Base-by-base conservation (phyloP, 768 basidiomycete species). In the Grammothele lineata region DNA sequence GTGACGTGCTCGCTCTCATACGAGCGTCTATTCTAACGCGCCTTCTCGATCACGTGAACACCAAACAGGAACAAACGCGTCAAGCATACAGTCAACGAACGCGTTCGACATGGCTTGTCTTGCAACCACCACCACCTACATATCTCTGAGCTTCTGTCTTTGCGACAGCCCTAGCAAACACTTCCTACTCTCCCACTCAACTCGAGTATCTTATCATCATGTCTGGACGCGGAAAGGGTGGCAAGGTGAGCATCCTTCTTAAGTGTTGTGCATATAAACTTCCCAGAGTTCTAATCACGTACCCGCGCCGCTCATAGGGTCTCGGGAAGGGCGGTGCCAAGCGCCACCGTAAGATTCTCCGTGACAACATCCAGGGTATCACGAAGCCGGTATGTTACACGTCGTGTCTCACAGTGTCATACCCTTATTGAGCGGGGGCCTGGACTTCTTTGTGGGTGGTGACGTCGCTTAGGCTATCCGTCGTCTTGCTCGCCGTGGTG, bases 311-410 rank as follows among this genome's bases (percentile, higher is more conserved):
- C 27, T 30, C 19, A 14, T 59, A 85, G 81, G 83, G 83, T 61
- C 81, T 85, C 64, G 83, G 84, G 65, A 86, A 85, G 71, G 82
- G 84, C 61, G 83, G 84, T 62, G 85, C 83, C 50, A 87, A 85
- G 71, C 81, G 84, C 62, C 83, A 86, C 67, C 79, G 83, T 62
- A 85, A 85, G 71, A 85, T 87, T 69, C 76, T 87, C 55, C 83
- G 85, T 51, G 83, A 87, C 66, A 88, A 83, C 71, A 85, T 87
- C 55, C 86, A 88, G 68, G 90, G 87, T 63, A 81, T 81, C 65
- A 80, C 79, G 56, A 80, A 81, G 68, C 78, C 80, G 51, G 78
- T 68, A 51, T 53, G 63, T 51, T 36, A 15, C 19, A 26, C 33
- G 37, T 15, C 12, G 21, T n/a, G n/a, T n/a, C n/a, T n/a, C n/a